Evolutionary conservation across 1,284 basidiomycete genomes (phyloP).

Genomic region (Cystobasidium slooffiae): DNA sequence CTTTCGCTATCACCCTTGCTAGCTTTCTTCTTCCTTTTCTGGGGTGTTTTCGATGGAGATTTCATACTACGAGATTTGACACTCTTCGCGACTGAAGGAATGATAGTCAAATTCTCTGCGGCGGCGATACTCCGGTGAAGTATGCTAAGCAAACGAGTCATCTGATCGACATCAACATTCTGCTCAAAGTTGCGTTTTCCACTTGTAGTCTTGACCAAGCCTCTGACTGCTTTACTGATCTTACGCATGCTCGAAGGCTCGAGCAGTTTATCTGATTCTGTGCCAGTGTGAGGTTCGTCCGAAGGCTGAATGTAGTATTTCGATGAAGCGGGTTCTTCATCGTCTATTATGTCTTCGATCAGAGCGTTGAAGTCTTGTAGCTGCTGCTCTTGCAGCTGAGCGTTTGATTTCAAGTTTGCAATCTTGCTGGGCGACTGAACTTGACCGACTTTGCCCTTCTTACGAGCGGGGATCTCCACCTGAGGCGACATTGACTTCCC

Average conservation of each 20-base stretch:
- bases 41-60: constrained; percentile 3
- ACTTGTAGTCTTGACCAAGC: constrained; percentile 2
- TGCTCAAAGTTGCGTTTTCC: constrained; percentile 20
- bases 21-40: not conserved
- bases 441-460: not conserved
- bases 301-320: constrained; percentile 1
- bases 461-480: not conserved
- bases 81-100: not conserved
- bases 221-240: constrained; percentile 4
- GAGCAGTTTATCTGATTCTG: not conserved
- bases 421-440: constrained; percentile 6
- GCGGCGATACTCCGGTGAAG: constrained; percentile 7
- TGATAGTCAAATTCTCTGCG: not conserved
- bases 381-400: constrained; percentile 14
- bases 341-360: constrained; percentile 38
- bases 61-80: constrained; percentile 8
- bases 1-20: constrained; percentile 1
- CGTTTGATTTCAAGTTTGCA: not conserved
- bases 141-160: not conserved
- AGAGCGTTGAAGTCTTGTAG: constrained; percentile 19
- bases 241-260: not conserved
- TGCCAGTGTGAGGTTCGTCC: not conserved
- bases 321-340: constrained; percentile 11
- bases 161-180: constrained; percentile 6
- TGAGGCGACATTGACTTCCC: not conserved